Base-by-base conservation (phyloP, 139 green algal species). In the Chara braunii region DNA sequence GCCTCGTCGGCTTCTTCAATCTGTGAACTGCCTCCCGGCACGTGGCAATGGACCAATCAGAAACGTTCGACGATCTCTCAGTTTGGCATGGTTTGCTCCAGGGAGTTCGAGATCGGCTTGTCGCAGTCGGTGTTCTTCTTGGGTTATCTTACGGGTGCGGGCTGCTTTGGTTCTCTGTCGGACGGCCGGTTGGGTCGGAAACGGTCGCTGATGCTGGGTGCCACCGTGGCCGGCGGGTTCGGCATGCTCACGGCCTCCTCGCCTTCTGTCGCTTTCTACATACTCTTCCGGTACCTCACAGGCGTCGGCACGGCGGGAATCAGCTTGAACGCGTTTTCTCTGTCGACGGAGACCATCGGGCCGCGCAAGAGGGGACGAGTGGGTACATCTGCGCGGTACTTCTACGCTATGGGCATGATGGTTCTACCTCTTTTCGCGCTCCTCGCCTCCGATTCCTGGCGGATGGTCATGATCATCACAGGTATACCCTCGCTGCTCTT, bases 81-180 rank as follows among this genome's bases (percentile, higher is more conserved):
- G 6, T 62, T 62, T 52, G 53, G 24, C 14, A 6, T 62, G 6
- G 9, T 6, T 6, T 62, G 53, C 36, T 26, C 33, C 5, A 35
- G 53, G 23, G 53, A 6, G 5, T 62, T 26, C 29, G 53, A 62
- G 53, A 35, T 52, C 23, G 53, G 53, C 33, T 35, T 62, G 23
- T 32, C 53, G 6, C 29, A 45, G 53, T 58, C 53, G 29, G 5
- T 52, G 6, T 62, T 62, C 53, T 62, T 62, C 9, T 23, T 31
- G 8, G 53, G 53, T 7, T 62, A 62, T 35, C 53, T 62, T 59
- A 6, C 35, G 53, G 53, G 53, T 62, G 53, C 53, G 33, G 34
- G 29, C 36, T 14, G 50, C 23, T 62, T 60, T 62, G 53, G 53
- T 7, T 5, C 23, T 14, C 36, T 62, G 36, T 62, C 53, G 23